Percentiles rank a stretch among this genome's conserved stretches.
Conservation (phyloP, 805 yeast species). For the Metschnikowia koreensis region DNA sequence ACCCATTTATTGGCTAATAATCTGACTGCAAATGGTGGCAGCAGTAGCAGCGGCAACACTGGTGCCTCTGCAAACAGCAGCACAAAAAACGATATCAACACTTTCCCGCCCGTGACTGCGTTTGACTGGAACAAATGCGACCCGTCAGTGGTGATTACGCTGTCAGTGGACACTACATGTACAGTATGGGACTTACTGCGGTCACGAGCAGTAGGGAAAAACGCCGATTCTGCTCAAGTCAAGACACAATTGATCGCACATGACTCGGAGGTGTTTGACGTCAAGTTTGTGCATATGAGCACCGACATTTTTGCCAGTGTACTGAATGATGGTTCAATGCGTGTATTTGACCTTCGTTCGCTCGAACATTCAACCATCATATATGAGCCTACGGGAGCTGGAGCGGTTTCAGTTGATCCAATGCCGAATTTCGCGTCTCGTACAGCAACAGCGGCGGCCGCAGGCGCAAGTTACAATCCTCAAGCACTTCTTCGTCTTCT, state of each 20-base stretch:
- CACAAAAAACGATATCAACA: constrained; percentile 41
- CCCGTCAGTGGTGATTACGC: constrained; percentile 69
- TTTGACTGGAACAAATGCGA: constrained; percentile 88
- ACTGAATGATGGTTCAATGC: constrained; percentile 91
- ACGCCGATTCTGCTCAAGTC: constrained; percentile 55
- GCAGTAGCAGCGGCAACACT: constrained; percentile 22
- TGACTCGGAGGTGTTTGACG: constrained; percentile 93
- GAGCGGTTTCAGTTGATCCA: not conserved
- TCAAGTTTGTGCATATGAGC: constrained; percentile 71
- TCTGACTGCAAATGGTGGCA: constrained; percentile 37
- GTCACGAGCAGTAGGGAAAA: constrained; percentile 17
- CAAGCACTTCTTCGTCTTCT: constrained; percentile 73
- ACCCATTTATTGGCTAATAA: constrained; percentile 42
- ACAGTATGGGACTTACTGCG: constrained; percentile 85
- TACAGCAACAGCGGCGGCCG: not conserved
- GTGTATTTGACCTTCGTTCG: constrained; percentile 86
- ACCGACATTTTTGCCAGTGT: constrained; percentile 84
- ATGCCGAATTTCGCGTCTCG: not conserved
- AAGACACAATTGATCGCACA: constrained; percentile 95
- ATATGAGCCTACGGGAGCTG: constrained; percentile 62
- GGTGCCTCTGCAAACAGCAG: constrained; percentile 36
- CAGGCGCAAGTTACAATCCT: constrained; percentile 22
- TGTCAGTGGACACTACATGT: constrained; percentile 94
- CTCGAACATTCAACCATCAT: constrained; percentile 93
- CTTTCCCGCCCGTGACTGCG: constrained; percentile 85